Base-by-base conservation (phyloP, 2,329 filamentous ascomycete genomes). In the Graphiopsis chlorocephala region DNA sequence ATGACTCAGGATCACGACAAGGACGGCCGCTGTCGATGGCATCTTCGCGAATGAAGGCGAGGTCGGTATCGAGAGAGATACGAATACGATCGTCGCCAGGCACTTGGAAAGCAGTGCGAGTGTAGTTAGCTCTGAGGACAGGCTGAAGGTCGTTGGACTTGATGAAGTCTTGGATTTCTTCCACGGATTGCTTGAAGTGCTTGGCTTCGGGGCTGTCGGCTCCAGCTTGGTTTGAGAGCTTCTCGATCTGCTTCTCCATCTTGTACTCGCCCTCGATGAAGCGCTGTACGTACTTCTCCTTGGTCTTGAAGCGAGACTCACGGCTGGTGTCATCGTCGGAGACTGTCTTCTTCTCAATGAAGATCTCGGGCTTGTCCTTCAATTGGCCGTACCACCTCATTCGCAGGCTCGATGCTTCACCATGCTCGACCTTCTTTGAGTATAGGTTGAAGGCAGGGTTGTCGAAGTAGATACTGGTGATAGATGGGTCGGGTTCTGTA, bases 381-480 rank as follows among this genome's bases (percentile, higher is more conserved):
- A 99, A 82, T 72, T 94, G 90, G 3, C 94, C 94, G 71, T 93
- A 96, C 95, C 95, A 99, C 47, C 95, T 86, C 66, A 98, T 82
- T 10, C 95, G 88, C 58, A 99, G 79, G 26, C 94, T 97, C 2
- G 90, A 88, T 7, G 92, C 91, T 72, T 93, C 88, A 1, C 87
- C 83, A 68, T 89, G 86, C 66, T 90, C 88, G 25, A 97, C 88
- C 80, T 98, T 98, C 72, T 90, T 86, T 15, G 86, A 87, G 78
- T 98, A 99, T 11, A 98, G 84, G 15, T 90, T 86, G 77, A 99
- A 98, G 69, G 89, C 88, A 47, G 87, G 83, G 75, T 89, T 96
- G 78, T 99, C 95, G 73, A 98, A 97, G 80, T 99, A 99, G 45
- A 99, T 87, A 28, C 94, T 97, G 17, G 93, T 98, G 70, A 98